Base-by-base conservation (phyloP, 495 filamentous ascomycete genomes). In the Penicillium canescens region DNA sequence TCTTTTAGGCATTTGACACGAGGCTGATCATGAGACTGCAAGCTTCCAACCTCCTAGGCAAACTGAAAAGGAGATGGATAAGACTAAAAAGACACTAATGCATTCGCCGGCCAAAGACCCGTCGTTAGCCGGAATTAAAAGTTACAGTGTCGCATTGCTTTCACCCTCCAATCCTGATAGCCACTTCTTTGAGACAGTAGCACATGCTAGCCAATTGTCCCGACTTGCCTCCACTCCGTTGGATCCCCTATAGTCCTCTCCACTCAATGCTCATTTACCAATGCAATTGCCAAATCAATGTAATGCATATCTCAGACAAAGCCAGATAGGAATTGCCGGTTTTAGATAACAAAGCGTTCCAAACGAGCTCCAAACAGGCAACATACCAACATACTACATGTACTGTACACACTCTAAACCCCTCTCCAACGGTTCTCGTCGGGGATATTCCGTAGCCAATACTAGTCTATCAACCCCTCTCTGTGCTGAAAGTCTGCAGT, bases 111-210 rank as follows among this genome's bases (percentile, higher is more conserved):
- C 46, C 50, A 60, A 42, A 52, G 51, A 65, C 24, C 64, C 64
- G 64, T 59, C 37, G 61, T 64, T 67, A 67, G 44, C 61, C 64
- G 64, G 59, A 45, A 42, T 52, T 41, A 59, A 67, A 67, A 67
- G 48, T 65, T 67, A 62, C 64, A 62, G 52, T 55, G 61, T 65
- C 51, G 55, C 64, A 65, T 67, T 58, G 61, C 55, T 65, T 52
- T 9, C 10, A 20, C 46, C 26, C 38, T 39, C 47, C 34, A 56
- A 50, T 51, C 42, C 53, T 42, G 41, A 49, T 55, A 54, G 42
- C 42, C 53, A 62, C 49, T 56, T 37, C 34, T 40, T 52, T 48
- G 50, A 55, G 50, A 38, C 41, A 47, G 37, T 58, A 55, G 64
- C 64, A 65, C 46, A 35, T 48, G 44, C 2, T 51, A 43, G 20